Percentiles rank a stretch among this genome's conserved stretches.
Evolutionary conservation across 2,329 filamentous ascomycete genomes (phyloP).

Genomic region (Capronia epimyces): DNA sequence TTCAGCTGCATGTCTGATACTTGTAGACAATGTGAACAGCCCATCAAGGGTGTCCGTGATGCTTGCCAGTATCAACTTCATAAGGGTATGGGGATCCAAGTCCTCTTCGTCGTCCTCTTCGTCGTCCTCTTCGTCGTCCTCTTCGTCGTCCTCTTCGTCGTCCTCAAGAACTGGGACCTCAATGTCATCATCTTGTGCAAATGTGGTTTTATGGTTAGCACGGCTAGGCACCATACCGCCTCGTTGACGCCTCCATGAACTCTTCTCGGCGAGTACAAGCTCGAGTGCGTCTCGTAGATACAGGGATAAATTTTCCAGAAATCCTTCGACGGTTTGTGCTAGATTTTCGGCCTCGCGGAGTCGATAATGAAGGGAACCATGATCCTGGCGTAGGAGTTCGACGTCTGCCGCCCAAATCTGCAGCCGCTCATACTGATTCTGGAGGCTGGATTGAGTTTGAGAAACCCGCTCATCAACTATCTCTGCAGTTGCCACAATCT

Average conservation of each 20-base stretch:
- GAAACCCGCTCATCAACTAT: not conserved
- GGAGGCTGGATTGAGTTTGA: not conserved
- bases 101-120: too few relatives aligned
- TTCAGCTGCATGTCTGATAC: constrained; percentile 18
- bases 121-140: too few relatives aligned
- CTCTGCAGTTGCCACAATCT: too few relatives aligned
- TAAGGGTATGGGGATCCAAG: too few relatives aligned
- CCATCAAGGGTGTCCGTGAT: constrained; percentile 10
- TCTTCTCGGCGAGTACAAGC: too few relatives aligned
- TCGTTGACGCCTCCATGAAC: not conserved
- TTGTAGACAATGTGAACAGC: constrained; percentile 16
- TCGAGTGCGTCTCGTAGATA: constrained; percentile 1
- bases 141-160: too few relatives aligned
- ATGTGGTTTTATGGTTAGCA: not conserved
- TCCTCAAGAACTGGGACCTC: not conserved
- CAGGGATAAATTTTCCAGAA: not conserved
- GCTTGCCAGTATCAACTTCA: constrained; percentile 9
- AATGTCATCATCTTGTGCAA: not conserved
- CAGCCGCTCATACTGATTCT: constrained; percentile 11
- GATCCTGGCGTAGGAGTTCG: constrained; percentile 8
- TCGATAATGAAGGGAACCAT: constrained; percentile 22
- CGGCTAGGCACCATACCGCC: not conserved
- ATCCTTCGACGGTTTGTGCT: not conserved
- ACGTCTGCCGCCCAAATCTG: constrained; percentile 19
- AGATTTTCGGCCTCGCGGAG: constrained; percentile 13